Base-by-base conservation (phyloP, 768 basidiomycete species). In the Lactarius deliciosus region DNA sequence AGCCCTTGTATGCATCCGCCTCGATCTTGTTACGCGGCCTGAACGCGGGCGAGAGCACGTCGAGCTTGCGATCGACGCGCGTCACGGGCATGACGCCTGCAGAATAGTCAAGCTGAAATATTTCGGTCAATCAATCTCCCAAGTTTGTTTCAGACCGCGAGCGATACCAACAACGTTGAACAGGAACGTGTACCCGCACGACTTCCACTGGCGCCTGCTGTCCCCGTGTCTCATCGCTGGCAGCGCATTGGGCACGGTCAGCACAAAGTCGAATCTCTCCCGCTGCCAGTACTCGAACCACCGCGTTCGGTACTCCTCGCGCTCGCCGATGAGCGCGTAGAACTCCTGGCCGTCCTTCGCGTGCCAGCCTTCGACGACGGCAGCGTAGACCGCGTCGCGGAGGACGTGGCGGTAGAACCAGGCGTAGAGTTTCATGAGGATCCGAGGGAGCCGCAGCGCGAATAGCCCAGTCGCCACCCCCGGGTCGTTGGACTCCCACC, bases 1-100 rank as follows among this genome's bases (percentile, higher is more conserved):
- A 91, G 2, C 81, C 79, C 0, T 78, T 72, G 69, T 85, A 86
- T 0, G 81, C 80, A 8, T 77, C 78, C 60, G 75, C 76, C 58
- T 85, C 84, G 18, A 82, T 72, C 2, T 75, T 72, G 60, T 85
- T 84, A 62, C 81, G 77, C 0, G 74, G 70, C 57, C 72, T 76
- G 66, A 82, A 80, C 22, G 56, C 63, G 0, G 70, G 63, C 1
- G 75, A 71, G 11, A 85, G 71, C 4, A 71, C 73, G 67, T 89
- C 86, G 10, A 75, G 63, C 2, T 72, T 66, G n/a, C 75, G 71
- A 65, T 83, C 74, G 56, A 88, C 86, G 38, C 78, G 78, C 0
- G 84, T 84, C 54, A 89, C 77, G 0, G 88, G 88, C 50, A 88
- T 75, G 6, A 86, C 81, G n/a, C 86, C 85, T 2, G 85, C 85